phyloP scores from a whole-genome alignment of 2,329 filamentous ascomycete species.

The Penicillium vulpinum region DNA sequence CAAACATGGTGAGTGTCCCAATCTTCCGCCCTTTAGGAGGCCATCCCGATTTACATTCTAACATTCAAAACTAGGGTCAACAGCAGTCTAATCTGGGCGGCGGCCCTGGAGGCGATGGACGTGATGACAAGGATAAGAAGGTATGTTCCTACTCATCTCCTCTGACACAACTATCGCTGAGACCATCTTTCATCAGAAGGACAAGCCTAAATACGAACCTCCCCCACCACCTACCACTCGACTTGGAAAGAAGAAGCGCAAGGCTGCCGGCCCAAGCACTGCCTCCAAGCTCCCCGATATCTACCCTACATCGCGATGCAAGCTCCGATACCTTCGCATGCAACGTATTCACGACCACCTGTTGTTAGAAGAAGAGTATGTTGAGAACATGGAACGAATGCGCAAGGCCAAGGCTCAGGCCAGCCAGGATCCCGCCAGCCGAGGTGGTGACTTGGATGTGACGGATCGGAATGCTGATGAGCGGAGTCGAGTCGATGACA shows the following conservation, averaged over 20 bases:
- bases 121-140: constrained; percentile 92
- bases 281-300: constrained; percentile 92
- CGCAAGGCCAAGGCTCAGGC: constrained; percentile 82
- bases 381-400: constrained; percentile 96
- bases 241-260: constrained; percentile 98
- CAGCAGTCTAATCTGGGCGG: constrained; percentile 79
- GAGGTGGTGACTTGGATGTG: constrained; percentile 70
- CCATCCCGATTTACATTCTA: constrained; percentile 18
- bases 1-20: constrained; percentile 38
- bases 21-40: constrained; percentile 5
- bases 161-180: constrained; percentile 11
- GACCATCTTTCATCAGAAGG: constrained; percentile 65
- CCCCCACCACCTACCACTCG: constrained; percentile 95
- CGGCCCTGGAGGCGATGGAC: constrained; percentile 70
- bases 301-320: constrained; percentile 95
- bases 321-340: constrained; percentile 95
- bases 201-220: constrained; percentile 99
- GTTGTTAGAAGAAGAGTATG: constrained; percentile 95
- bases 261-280: constrained; percentile 86
- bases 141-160: constrained; percentile 44
- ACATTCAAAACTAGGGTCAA: constrained; percentile 45
- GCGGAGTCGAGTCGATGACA: constrained; percentile 91
- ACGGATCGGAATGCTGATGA: constrained; percentile 91
- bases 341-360: constrained; percentile 98
- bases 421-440: constrained; percentile 54